A percentile compares a stretch with the other conserved stretches of the same genome.
Evolutionary conservation across 305 asterid species (phyloP).

Genomic region (Solanum hybrid): DNA sequence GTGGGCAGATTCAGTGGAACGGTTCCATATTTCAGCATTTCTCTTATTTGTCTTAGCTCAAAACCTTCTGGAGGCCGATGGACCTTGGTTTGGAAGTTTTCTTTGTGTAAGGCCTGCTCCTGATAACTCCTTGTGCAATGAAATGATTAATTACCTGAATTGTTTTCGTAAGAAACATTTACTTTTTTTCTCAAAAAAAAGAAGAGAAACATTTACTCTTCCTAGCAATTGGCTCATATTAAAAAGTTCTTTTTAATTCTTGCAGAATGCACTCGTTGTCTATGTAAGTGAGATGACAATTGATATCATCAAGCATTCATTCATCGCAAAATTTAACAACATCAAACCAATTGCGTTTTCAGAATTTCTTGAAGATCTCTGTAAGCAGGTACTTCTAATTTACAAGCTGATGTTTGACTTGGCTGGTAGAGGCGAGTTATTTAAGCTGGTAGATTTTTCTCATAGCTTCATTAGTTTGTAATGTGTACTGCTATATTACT

Average conservation of each 20-base stretch:
- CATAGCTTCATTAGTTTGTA: background rate
- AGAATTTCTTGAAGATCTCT: slow-evolving; percentile 93
- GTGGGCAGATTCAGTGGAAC: slow-evolving; percentile 79
- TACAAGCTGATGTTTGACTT: background rate
- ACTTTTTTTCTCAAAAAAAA: background rate
- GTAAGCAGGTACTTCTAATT: slow-evolving; percentile 68
- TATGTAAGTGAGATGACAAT: slow-evolving; percentile 78
- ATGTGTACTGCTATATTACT: background rate
- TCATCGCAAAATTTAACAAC: slow-evolving; percentile 89
- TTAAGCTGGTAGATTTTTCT: background rate
- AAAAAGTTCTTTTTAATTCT: slow-evolving; percentile 8
- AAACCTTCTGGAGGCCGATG: slow-evolving; percentile 90
- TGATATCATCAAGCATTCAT: slow-evolving; percentile 88
- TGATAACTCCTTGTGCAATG: background rate
- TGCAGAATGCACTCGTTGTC: slow-evolving; percentile 93
- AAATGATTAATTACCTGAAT: background rate
- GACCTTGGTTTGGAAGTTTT: slow-evolving; percentile 90
- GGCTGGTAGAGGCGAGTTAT: background rate
- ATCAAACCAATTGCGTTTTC: slow-evolving; percentile 90
- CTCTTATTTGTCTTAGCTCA: slow-evolving; percentile 94
- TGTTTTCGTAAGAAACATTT: background rate
- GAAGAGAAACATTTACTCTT: background rate
- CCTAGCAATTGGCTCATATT: background rate
- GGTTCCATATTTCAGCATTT: slow-evolving; percentile 94
- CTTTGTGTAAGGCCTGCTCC: slow-evolving; percentile 43